These are phyloP conservation scores for Linum tenue DNA, from an alignment of 345 rosid genomes.

Conservation along the genomic window DNA sequence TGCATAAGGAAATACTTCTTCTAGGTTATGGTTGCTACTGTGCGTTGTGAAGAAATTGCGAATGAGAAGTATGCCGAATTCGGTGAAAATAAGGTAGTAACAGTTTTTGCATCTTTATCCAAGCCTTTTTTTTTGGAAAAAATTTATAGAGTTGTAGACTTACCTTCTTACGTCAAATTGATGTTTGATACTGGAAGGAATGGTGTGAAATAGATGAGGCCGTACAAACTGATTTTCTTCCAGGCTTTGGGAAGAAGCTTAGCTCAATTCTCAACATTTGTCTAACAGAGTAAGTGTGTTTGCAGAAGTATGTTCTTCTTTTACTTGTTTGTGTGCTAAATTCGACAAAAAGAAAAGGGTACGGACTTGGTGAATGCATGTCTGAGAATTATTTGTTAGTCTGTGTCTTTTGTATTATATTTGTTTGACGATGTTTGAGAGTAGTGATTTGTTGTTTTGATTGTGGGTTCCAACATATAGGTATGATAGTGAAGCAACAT, in stretches of 20 bases:
- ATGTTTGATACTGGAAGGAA: constrained; percentile 26
- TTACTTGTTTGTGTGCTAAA: too few species aligned
- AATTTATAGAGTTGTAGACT: too few species aligned
- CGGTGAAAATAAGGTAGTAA: constrained; percentile 47
- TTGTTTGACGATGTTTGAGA: neutral
- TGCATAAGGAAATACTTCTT: neutral
- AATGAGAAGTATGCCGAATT: constrained; percentile 60
- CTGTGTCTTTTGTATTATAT: neutral
- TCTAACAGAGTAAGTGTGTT: constrained; percentile 53
- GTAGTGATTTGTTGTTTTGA: too few species aligned
- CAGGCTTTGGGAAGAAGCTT: constrained; percentile 75
- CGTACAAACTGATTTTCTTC: constrained; percentile 55
- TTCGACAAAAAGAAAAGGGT: too few species aligned
- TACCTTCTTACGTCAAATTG: too few species aligned
- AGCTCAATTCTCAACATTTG: constrained; percentile 41
- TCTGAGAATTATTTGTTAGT: too few species aligned
- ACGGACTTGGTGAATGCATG: too few species aligned
- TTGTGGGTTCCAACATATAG: constrained; percentile 17
- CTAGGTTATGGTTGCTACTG: constrained; percentile 98
- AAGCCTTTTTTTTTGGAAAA: too few species aligned
- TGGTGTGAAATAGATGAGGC: constrained; percentile 67
- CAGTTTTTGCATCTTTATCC: too few species aligned
- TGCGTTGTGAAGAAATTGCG: constrained; percentile 96
- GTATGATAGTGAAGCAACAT: constrained; percentile 72
- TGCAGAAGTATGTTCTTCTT: too few species aligned